Evolutionary conservation across 192 early-diverging fungal genomes (phyloP), one percentile per base, ranked within the genome.

Genomic region (Obelidium mucronatum): DNA sequence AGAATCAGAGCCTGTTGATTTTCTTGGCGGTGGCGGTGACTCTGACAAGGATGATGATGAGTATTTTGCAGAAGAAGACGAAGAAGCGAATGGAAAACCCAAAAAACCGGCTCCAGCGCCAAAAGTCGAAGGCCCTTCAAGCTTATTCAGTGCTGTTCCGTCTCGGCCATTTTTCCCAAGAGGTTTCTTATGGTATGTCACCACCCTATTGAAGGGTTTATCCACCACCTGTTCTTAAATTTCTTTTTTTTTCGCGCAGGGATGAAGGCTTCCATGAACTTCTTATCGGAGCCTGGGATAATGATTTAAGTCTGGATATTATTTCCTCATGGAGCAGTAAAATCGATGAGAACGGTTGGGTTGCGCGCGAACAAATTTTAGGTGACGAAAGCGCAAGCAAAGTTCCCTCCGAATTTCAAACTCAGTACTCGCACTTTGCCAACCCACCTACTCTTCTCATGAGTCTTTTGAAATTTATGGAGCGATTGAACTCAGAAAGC

Each of bases 191-290:
- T 98, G 96, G 93, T 84, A 80, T 55, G 62, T 2, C 62, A 33
- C 26, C 28, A 69, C 48, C 34, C 67, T 72, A 28, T 65, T 72
- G 39, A 65, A n/a, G n/a, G n/a, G n/a, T n/a, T n/a, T n/a, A n/a
- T n/a, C n/a, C n/a, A n/a, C n/a, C n/a, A n/a, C n/a, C n/a, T 34
- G 3, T 33, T 40, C 48, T n/a, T 63, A 42, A 55, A 56, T 24
- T 67, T 81, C 19, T 60, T 62, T 33, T 4, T 24, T 36, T 31
- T 19, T 59, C 11, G 26, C 1, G n/a, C 67, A 87, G 87, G 91
- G 96, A 98, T 80, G 94, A 96, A 80, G 96, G 96, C 0, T 98
- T 96, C 79, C 94, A 95, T 71, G 90, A 94, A 73, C 81, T 93
- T 2, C 78, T 98, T 11, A 83, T 98, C 62, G 91, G 92, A 0